phyloP scores from a whole-genome alignment of 169 alveolate species.

The Ichthyophthirius multifiliis region DNA sequence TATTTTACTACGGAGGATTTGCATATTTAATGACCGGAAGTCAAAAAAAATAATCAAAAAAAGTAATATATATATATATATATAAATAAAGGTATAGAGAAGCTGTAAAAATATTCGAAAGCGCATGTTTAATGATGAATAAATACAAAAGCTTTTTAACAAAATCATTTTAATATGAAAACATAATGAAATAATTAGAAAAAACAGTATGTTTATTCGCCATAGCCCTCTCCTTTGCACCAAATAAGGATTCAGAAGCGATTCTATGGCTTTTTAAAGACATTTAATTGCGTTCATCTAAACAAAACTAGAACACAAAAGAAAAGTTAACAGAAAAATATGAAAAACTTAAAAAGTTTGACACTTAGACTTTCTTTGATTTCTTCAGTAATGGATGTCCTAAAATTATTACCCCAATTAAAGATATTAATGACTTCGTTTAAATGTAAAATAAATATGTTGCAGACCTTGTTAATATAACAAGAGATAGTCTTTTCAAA shows the following conservation, averaged over 20 bases:
- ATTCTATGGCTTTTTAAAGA: not conserved
- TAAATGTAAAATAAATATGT: not conserved
- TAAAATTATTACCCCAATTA: not conserved
- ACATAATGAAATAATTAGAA: constrained; percentile 1
- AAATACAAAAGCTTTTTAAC: constrained; percentile 8
- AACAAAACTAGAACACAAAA: not conserved
- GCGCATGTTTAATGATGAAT: not conserved
- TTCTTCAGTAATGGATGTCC: constrained; percentile 5
- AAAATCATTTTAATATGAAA: constrained; percentile 9
- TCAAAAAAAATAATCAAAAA: not conserved
- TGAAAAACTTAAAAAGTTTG: not conserved
- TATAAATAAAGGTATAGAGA: not conserved
- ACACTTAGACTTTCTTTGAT: constrained; percentile 1
- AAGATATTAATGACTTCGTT: not conserved
- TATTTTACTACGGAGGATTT: constrained; percentile 10
- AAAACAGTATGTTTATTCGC: not conserved
- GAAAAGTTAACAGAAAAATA: constrained; percentile 10
- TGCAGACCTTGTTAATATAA: not conserved
- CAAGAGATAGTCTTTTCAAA: not conserved
- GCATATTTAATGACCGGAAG: constrained; percentile 10
- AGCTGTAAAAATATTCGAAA: constrained; percentile 12
- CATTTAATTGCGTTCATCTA: not conserved
- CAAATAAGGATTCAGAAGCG: not conserved
- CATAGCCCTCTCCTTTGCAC: not conserved
- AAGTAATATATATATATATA: not conserved